Evolutionary conservation across 176 grass and related monocot species (phyloP), one percentile per base, ranked within the genome.

Genomic region (Urochloa ruziziensis): DNA sequence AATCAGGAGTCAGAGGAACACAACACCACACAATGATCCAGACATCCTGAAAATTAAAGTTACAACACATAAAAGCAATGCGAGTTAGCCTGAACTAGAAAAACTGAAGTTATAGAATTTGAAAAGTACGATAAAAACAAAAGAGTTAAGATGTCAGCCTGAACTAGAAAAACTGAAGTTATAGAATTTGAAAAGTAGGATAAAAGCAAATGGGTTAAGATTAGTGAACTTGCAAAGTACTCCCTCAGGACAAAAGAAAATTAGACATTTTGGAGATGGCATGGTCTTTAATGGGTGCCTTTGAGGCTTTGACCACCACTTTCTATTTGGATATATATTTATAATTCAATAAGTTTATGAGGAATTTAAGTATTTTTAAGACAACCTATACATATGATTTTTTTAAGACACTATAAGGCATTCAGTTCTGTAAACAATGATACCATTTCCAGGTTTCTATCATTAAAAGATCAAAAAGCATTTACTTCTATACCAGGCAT

Each of bases 391-490:
- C n/a, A 16, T 44, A 28, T n/a, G 23, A 44, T 13, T 67, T n/a
- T n/a, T 39, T 56, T 56, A 56, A 56, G 53, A 56, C 27, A 81
- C 44, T 56, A 33, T 66, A 14, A 0, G 30, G 25, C 65, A 24
- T 86, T 65, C 29, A 80, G 33, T 40, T 80, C 32, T 28, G 74
- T 7, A n/a, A 67, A 58, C 70, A 35, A 86, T 16, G 10, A 72
- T 80, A 42, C 12, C 25, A 52, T 53, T 86, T 85, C 23, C 54
- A 29, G 17, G 53, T 70, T 71, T 78, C 42, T 56, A 16, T 77
- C 18, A 67, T 86, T 56, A 86, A 86, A 67, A n/a, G 73, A 72
- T 23, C n/a, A n/a, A n/a, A n/a, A n/a, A n/a, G n/a, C n/a, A n/a
- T n/a, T n/a, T n/a, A n/a, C 0, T 70, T 73, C n/a, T 72, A 13